Evolutionary conservation across 306 rosid genomes (phyloP).

Genomic region (Herpetospermum pedunculosum): DNA sequence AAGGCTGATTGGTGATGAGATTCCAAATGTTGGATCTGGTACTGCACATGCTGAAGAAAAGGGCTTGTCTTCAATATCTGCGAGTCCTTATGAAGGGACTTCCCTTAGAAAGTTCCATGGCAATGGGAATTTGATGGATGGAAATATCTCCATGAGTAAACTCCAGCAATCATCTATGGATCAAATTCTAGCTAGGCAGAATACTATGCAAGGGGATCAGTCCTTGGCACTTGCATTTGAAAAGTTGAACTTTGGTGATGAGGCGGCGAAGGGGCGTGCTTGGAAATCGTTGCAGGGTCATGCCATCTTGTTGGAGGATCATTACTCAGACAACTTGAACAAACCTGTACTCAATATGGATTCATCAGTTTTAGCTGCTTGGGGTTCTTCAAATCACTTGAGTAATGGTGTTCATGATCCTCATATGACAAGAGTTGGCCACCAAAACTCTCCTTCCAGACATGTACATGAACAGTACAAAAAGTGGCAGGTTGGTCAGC

Average conservation of each 20-base stretch:
- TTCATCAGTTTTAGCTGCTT: conserved; percentile 15
- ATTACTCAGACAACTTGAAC: conserved; percentile 4
- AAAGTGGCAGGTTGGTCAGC: conserved; percentile 17
- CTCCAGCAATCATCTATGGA: conserved; percentile 13
- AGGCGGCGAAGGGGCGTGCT: background rate
- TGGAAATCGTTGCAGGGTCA: conserved; percentile 11
- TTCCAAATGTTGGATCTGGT: conserved; percentile 31
- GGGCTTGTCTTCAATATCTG: conserved; percentile 12
- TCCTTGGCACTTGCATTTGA: conserved; percentile 33
- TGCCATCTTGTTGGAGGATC: conserved; percentile 8
- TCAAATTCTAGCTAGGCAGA: conserved; percentile 17
- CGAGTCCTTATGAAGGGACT: conserved; percentile 16
- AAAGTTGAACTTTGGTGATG: conserved; percentile 19
- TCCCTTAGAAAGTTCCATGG: conserved; percentile 11
- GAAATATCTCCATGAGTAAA: conserved; percentile 20
- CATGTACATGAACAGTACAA: conserved; percentile 7
- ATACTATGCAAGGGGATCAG: conserved; percentile 18
- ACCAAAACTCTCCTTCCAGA: conserved; percentile 20
- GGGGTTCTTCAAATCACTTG: conserved; percentile 15
- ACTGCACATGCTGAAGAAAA: conserved; percentile 21
- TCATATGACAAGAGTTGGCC: conserved; percentile 16
- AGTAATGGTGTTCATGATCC: conserved; percentile 16
- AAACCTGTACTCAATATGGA: conserved; percentile 7
- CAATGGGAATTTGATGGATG: conserved; percentile 22
- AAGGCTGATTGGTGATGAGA: conserved; percentile 37